Evolutionary conservation across 2,329 filamentous ascomycete genomes (phyloP).

Genomic region (Chrysoporthe austroafricana): DNA sequence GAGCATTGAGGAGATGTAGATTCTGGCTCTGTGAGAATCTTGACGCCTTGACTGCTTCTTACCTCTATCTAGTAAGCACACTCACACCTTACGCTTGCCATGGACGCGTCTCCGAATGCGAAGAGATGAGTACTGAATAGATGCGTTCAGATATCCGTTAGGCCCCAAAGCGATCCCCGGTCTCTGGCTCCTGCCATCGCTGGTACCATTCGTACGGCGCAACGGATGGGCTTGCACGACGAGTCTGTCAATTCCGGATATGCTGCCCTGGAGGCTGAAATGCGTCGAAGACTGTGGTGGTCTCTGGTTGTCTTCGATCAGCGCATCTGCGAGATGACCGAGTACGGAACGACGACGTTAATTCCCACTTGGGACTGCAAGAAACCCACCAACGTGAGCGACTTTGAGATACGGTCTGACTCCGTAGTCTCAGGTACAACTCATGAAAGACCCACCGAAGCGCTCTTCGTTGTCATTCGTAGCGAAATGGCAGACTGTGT

Average conservation of each 20-base stretch:
- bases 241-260: conserved; percentile 43
- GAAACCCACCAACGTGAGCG: conserved; percentile 49
- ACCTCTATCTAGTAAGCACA: conserved; percentile 56
- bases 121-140: background rate
- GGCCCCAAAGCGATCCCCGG: conserved; percentile 47
- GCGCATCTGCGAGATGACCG: conserved; percentile 57
- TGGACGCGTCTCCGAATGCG: background rate
- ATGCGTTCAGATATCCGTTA: conserved; percentile 50
- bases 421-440: conserved; percentile 39
- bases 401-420: conserved; percentile 49
- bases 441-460: conserved; percentile 43
- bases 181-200: conserved; percentile 57
- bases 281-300: conserved; percentile 67
- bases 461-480: conserved; percentile 46
- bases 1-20: conserved; percentile 55
- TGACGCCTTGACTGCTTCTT: conserved; percentile 59
- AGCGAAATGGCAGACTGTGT: conserved; percentile 45
- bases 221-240: conserved; percentile 58
- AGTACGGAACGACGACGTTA: conserved; percentile 38
- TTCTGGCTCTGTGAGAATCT: conserved; percentile 55
- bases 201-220: conserved; percentile 59
- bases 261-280: conserved; percentile 56
- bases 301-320: conserved; percentile 59
- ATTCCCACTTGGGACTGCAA: conserved; percentile 47
- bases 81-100: no score